Percentiles rank a stretch among this genome's conserved stretches.
Evolutionary conservation across 768 basidiomycete species (phyloP).

Genomic region (Clavulina sp.): DNA sequence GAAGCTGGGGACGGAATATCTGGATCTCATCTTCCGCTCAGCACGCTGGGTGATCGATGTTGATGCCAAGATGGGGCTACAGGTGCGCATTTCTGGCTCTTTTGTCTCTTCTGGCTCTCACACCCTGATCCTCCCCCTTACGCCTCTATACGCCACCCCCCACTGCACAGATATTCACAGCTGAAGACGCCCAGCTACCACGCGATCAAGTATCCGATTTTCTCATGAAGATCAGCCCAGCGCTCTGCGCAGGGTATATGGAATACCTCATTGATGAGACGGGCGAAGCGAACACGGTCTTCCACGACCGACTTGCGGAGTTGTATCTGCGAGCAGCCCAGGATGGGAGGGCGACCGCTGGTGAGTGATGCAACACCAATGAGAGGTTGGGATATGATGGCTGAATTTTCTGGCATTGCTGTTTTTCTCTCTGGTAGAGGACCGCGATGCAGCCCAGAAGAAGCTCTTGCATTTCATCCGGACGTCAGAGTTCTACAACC

Average conservation of each 20-base stretch:
- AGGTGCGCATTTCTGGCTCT: slow-evolving; percentile 30
- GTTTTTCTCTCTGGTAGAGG: slow-evolving; percentile 21
- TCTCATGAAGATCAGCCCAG: slow-evolving; percentile 51
- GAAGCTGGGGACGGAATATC: slow-evolving; percentile 67
- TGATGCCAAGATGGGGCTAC: slow-evolving; percentile 54
- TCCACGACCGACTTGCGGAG: slow-evolving; percentile 82
- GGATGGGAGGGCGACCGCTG: slow-evolving; percentile 36
- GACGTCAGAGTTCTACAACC: slow-evolving; percentile 45
- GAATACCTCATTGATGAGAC: slow-evolving; percentile 69
- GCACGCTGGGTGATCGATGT: slow-evolving; percentile 74
- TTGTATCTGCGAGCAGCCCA: slow-evolving; percentile 61
- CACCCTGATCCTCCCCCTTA: neutral
- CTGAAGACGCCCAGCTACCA: slow-evolving; percentile 86
- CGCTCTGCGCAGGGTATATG: slow-evolving; percentile 60
- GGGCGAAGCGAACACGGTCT: slow-evolving; percentile 43
- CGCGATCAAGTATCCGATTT: slow-evolving; percentile 56
- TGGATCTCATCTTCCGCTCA: slow-evolving; percentile 65
- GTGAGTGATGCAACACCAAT: slow-evolving; percentile 38
- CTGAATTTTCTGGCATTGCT: neutral
- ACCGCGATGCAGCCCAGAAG: slow-evolving; percentile 34
- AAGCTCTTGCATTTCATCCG: slow-evolving; percentile 67
- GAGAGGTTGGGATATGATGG: slow-evolving; percentile 1
- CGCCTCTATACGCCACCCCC: neutral
- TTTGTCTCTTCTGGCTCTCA: neutral
- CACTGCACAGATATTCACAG: slow-evolving; percentile 65